A percentile compares a stretch with the other conserved stretches of the same genome.
phyloP scores from a whole-genome alignment of 768 basidiomycete species.

The Pulveroboletus sp. region DNA sequence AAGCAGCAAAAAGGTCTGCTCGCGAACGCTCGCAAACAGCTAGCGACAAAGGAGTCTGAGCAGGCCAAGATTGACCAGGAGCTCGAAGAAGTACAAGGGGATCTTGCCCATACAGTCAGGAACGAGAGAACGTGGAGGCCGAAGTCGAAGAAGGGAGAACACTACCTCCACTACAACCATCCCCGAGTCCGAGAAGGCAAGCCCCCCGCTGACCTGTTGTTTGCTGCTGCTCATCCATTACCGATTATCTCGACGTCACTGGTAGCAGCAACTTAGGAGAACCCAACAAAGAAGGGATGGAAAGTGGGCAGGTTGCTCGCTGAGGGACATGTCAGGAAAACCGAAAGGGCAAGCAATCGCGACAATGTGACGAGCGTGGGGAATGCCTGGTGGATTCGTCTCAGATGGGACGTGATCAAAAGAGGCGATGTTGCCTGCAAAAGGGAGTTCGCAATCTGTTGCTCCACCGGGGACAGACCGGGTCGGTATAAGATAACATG shows the following conservation, averaged over 20 bases:
- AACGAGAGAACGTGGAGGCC: slow-evolving; percentile 52
- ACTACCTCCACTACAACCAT: slow-evolving; percentile 2
- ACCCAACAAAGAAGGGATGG: slow-evolving; percentile 50
- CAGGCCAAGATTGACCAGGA: slow-evolving; percentile 67
- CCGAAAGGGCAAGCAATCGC: slow-evolving; percentile 48
- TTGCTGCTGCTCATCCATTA: slow-evolving; percentile 69
- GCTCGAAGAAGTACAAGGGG: slow-evolving; percentile 57
- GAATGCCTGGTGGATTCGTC: slow-evolving; percentile 48
- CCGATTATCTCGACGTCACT: slow-evolving; percentile 59
- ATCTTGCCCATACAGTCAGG: slow-evolving; percentile 48
- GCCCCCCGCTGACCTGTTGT: slow-evolving; percentile 43
- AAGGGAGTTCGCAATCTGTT: slow-evolving; percentile 45
- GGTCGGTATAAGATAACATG: background rate
- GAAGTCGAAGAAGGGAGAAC: slow-evolving; percentile 43
- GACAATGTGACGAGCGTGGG: slow-evolving; percentile 45
- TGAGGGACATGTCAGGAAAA: slow-evolving; percentile 48
- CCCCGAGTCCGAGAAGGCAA: slow-evolving; percentile 29
- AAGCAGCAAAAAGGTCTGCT: slow-evolving; percentile 95
- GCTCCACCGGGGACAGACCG: slow-evolving; percentile 21
- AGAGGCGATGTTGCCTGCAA: slow-evolving; percentile 49
- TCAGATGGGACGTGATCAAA: slow-evolving; percentile 60
- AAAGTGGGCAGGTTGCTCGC: slow-evolving; percentile 51
- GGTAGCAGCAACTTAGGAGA: slow-evolving; percentile 38
- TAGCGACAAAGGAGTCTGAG: slow-evolving; percentile 77
- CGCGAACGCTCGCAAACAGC: slow-evolving; percentile 92